A percentile compares a stretch with the other conserved stretches of the same genome.
These are phyloP conservation scores for Saccharomycopsis hybrid DNA, from an alignment of 1,139 yeast species.

Conservation along the genomic window DNA sequence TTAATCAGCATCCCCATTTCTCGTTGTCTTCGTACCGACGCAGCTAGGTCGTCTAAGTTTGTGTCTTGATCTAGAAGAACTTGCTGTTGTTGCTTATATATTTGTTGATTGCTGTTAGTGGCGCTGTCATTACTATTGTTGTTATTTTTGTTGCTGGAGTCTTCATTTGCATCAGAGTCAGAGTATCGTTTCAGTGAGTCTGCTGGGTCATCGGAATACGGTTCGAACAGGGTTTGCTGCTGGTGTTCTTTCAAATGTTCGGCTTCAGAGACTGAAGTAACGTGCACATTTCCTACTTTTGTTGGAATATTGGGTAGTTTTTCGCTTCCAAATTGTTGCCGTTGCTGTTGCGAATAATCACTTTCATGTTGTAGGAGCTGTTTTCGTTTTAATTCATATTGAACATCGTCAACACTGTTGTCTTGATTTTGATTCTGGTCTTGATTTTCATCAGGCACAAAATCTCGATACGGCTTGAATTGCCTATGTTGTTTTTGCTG, in stretches of 20 bases:
- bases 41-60: conserved; percentile 50
- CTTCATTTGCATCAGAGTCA: no score
- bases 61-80: conserved; percentile 55
- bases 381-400: no score
- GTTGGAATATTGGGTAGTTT: conserved; percentile 2
- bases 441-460: neutral
- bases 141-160: neutral
- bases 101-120: conserved; percentile 38
- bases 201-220: no score
- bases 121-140: conserved; percentile 1
- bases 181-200: neutral
- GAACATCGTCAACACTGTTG: no score
- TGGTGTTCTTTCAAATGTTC: neutral
- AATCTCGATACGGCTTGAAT: conserved; percentile 4
- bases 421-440: neutral
- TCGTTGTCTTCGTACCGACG: conserved; percentile 59
- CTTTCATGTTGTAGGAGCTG: no score
- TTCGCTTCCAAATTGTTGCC: neutral
- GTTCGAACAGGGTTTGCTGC: neutral
- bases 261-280: neutral
- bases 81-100: conserved; percentile 67
- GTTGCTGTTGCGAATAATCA: no score
- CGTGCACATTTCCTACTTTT: neutral
- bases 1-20: conserved; percentile 59
- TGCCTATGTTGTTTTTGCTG: no score